Evolutionary conservation across 140 eudicot species (phyloP), one percentile per base, ranked within the genome.

Genomic region (Oenanthe javanica): DNA sequence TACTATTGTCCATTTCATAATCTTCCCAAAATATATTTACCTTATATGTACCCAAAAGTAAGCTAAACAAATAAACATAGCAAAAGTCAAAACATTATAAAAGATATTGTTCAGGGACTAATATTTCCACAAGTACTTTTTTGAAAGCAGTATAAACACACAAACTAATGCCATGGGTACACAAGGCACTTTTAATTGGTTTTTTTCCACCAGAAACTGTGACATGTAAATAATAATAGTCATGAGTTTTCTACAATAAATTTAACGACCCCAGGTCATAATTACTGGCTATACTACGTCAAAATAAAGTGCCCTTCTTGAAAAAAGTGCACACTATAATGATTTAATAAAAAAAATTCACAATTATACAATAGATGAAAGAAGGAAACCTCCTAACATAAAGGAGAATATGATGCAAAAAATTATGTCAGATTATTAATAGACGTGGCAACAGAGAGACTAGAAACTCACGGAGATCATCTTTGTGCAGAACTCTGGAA

Each of bases 391-490:
- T 72, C 31, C 27, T 72, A 46, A 72, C 38, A 45, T 72, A 13
- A 19, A 72, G 55, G 23, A 45, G 36, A 21, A 18, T 6, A 72
- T 42, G 27, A 72, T 72, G 54, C 27, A 72, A 72, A 43, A 72
- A 1, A 9, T 2, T 19, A 1, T 31, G 36, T 31, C 2, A 45
- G 5, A 19, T 9, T 43, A 19, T 42, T 45, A 72, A 45, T 72
- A 72, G 38, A 72, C 27, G 36, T 31, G 36, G 36, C 36, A 31
- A 31, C 36, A 31, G 57, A 46, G 25, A 77, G 55, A 75, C 75
- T 66, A 46, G 52, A 3, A 72, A 76, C 69, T 83, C 76, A 93
- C 96, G 79, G 81, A 83, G 88, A 81, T 79, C 82, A 72, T 84
- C 78, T 54, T 36, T 46, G 25, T 77, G 82, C 84, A 91, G 79